These are phyloP conservation scores for Zygoascus biomembranicola DNA, from an alignment of 805 yeast genomes.

Conservation along the genomic window DNA sequence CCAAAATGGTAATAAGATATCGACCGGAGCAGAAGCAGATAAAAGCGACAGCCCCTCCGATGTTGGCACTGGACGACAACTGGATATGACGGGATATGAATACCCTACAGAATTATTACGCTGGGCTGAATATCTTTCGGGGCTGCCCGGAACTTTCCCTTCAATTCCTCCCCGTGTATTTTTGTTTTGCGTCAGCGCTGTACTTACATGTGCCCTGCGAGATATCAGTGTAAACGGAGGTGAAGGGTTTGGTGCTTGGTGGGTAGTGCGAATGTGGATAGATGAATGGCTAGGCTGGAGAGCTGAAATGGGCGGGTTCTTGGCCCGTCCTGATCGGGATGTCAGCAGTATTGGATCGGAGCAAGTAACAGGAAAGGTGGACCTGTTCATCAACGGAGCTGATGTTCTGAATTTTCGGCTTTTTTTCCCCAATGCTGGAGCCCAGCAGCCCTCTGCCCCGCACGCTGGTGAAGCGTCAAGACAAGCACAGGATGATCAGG, in stretches of 20 bases:
- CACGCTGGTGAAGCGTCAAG: neutral
- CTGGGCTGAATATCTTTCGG: constrained; percentile 34
- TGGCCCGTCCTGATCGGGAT: constrained; percentile 8
- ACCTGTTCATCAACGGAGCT: constrained; percentile 1
- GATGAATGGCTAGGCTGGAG: constrained; percentile 65
- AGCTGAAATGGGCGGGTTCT: constrained; percentile 40
- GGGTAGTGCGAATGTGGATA: constrained; percentile 67
- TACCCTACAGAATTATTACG: constrained; percentile 1
- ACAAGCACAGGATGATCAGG: neutral
- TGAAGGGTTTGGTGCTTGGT: constrained; percentile 63
- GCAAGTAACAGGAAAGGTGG: neutral
- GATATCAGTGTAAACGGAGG: constrained; percentile 54
- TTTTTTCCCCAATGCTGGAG: neutral
- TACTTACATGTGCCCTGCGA: constrained; percentile 51
- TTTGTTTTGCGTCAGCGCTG: constrained; percentile 42
- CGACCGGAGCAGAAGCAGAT: neutral
- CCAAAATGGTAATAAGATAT: neutral
- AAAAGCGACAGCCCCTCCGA: neutral
- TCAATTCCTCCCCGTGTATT: constrained; percentile 49
- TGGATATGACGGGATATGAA: constrained; percentile 1
- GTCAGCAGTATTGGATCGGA: neutral
- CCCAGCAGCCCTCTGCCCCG: neutral
- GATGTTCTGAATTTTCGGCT: neutral
- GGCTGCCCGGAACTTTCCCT: constrained; percentile 41
- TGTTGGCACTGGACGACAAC: neutral